Conservation (phyloP, 345 rosid species). For the Eucalyptus tenuipes region DNA sequence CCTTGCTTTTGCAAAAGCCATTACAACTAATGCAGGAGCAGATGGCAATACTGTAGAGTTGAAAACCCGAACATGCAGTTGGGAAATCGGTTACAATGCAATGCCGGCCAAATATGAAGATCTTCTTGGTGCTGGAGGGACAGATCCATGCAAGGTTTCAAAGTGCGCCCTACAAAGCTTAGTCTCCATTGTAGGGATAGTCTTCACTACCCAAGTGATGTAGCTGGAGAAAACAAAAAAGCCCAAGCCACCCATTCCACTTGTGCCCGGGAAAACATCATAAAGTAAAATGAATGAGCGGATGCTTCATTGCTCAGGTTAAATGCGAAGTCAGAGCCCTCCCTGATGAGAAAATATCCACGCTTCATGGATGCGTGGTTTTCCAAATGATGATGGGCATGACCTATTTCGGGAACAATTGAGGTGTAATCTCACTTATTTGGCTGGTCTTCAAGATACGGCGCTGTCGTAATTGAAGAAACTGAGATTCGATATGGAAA, state of each 20-base stretch:
- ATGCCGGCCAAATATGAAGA: conserved; percentile 60
- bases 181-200: conserved; percentile 60
- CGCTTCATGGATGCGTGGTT: not conserved
- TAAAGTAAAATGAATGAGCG: not conserved
- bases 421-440: not conserved
- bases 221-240: conserved; percentile 49
- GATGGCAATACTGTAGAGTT: conserved; percentile 62
- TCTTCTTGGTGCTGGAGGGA: conserved; percentile 50
- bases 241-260: conserved; percentile 47
- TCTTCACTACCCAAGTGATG: conserved; percentile 72
- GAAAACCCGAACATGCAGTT: conserved; percentile 33
- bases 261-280: conserved; percentile 58
- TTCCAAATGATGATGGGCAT: not conserved
- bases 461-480: not conserved
- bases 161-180: conserved; percentile 75
- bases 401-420: not conserved
- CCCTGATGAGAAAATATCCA: not conserved
- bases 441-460: not conserved
- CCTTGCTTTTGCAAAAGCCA: conserved; percentile 55
- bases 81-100: conserved; percentile 73
- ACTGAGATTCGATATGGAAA: not conserved
- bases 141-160: conserved; percentile 68
- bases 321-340: not conserved
- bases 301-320: not conserved
- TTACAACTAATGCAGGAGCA: conserved; percentile 63